These are phyloP conservation scores for Solanum chiquidenum DNA, from an alignment of 257 asterid species.

Conservation along the genomic window DNA sequence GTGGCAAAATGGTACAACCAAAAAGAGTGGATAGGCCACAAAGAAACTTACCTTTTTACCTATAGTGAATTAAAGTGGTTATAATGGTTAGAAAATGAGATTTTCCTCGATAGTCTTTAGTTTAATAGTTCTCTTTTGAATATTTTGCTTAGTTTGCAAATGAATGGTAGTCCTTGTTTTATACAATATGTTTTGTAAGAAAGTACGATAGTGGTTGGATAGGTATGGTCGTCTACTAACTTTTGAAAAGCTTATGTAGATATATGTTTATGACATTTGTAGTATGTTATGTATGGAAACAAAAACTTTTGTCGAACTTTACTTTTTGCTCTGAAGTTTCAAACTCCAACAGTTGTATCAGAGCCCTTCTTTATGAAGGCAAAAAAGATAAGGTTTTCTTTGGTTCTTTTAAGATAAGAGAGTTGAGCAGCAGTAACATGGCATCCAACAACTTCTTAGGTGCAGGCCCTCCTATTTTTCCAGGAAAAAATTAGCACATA, in stretches of 20 bases:
- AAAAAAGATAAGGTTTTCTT: background rate
- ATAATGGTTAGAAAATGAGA: background rate
- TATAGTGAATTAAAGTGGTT: background rate
- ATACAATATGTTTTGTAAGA: no score
- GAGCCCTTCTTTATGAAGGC: background rate
- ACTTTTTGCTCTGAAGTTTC: background rate
- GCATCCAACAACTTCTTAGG: background rate
- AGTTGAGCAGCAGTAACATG: background rate
- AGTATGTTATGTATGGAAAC: background rate
- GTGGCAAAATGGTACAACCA: background rate
- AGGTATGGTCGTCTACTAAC: background rate
- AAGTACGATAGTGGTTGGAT: background rate
- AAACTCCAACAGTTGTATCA: no score
- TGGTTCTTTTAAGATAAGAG: background rate
- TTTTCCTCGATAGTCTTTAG: background rate
- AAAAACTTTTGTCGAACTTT: background rate
- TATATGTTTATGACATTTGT: background rate
- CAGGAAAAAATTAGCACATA: background rate
- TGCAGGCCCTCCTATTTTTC: no score
- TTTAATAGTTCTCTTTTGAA: background rate
- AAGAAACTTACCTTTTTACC: background rate
- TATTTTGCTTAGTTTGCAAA: no score
- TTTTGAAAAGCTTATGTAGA: background rate
- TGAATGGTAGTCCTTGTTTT: background rate
- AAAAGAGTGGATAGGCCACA: background rate